These are phyloP conservation scores for Haplographium delicatum DNA, from an alignment of 495 filamentous ascomycete species.

Conservation along the genomic window DNA sequence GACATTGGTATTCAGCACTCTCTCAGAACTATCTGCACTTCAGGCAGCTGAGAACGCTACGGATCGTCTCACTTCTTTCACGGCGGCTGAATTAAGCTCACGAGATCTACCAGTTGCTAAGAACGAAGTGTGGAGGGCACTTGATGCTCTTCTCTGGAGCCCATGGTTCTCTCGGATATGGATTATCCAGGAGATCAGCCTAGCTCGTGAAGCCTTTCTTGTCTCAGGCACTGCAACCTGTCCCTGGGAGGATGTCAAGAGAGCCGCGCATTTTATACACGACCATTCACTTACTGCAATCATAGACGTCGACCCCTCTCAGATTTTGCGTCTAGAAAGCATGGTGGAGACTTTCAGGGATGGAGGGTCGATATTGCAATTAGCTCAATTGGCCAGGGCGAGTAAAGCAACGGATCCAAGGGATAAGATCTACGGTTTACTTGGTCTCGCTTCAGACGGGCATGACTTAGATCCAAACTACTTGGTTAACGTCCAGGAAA, in stretches of 20 bases:
- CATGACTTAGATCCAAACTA: conserved; percentile 10
- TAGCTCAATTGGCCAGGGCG: conserved; percentile 3
- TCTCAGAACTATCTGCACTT: neutral
- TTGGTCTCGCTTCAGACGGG: neutral
- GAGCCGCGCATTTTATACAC: conserved; percentile 15
- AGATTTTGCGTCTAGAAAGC: conserved; percentile 11
- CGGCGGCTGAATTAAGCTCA: too few species aligned
- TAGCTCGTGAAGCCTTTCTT: conserved; percentile 14
- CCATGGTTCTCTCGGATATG: conserved; percentile 29
- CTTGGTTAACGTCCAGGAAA: neutral
- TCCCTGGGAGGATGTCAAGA: conserved; percentile 22
- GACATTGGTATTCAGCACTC: conserved; percentile 1
- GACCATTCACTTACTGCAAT: conserved; percentile 9
- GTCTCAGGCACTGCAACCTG: conserved; percentile 20
- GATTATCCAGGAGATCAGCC: conserved; percentile 28
- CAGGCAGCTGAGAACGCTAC: neutral
- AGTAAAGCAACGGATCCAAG: conserved; percentile 17
- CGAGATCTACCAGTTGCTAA: conserved; percentile 20
- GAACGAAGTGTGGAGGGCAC: too few species aligned
- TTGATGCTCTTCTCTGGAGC: too few species aligned
- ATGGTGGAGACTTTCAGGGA: conserved; percentile 1
- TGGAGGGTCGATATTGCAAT: neutral
- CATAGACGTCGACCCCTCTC: conserved; percentile 10
- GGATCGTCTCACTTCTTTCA: neutral
- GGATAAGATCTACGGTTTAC: conserved; percentile 23